Evolutionary conservation across 176 grass and related monocot species (phyloP).

Genomic region (Carex parvula): DNA sequence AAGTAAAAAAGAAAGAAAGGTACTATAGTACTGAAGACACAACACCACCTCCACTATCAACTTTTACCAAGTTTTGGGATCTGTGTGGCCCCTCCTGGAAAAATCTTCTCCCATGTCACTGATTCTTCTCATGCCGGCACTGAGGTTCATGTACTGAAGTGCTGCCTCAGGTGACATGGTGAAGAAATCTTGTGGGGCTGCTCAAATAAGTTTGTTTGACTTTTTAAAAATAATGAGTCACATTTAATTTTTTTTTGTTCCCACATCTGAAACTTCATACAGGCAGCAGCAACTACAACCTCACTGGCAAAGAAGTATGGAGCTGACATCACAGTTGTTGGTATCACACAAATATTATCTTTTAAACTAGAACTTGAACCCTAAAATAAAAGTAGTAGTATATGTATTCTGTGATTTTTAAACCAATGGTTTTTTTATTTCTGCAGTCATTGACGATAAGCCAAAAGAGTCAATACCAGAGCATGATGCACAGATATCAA

Average conservation of each 20-base stretch:
- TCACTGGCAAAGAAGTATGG: slow-evolving; percentile 94
- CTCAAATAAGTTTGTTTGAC: not conserved
- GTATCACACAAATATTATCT: slow-evolving; percentile 37
- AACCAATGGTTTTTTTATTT: slow-evolving; percentile 7
- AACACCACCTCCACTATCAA: not conserved
- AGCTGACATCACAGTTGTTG: slow-evolving; percentile 89
- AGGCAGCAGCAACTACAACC: slow-evolving; percentile 90
- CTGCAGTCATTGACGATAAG: slow-evolving; percentile 91
- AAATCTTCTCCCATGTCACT: not conserved
- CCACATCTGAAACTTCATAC: slow-evolving; percentile 22
- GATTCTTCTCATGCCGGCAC: not conserved
- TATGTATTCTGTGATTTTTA: not conserved
- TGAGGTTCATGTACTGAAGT: not conserved
- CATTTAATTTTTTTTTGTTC: not conserved
- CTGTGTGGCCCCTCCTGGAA: not conserved
- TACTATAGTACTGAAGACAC: not conserved
- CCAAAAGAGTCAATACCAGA: slow-evolving; percentile 79
- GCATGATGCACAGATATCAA: slow-evolving; percentile 88
- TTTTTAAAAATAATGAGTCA: not conserved
- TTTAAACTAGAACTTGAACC: not conserved
- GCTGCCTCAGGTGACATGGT: not conserved
- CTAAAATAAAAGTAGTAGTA: not conserved
- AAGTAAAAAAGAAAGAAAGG: not conserved
- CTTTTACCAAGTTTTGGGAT: not conserved
- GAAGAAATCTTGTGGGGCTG: not conserved